Evolutionary conservation across 371 early-diverging fungal genomes (phyloP).

Genomic region (Chytridium lagenaria): DNA sequence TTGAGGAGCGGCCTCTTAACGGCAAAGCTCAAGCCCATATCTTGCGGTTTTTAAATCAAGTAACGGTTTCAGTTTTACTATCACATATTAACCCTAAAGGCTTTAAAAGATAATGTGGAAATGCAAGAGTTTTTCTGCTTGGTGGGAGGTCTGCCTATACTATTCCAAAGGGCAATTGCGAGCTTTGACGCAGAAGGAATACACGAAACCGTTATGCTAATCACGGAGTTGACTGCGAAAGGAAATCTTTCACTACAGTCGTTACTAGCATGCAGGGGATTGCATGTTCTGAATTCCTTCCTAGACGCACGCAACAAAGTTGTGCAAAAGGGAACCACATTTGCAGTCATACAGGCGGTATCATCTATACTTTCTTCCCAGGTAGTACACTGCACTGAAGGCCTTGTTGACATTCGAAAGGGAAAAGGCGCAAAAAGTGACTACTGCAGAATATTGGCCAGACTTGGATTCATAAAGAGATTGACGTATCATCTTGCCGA

Average conservation of each 20-base stretch:
- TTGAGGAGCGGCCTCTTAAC: no score
- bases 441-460: slow-evolving; percentile 4
- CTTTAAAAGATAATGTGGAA: not conserved
- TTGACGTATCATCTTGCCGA: not conserved
- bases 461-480: not conserved
- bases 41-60: no score
- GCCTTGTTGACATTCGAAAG: not conserved
- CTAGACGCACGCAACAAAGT: not conserved
- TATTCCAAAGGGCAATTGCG: not conserved
- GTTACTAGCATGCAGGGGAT: slow-evolving; percentile 1
- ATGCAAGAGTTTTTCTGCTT: slow-evolving; percentile 14
- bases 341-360: not conserved
- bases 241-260: not conserved
- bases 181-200: not conserved
- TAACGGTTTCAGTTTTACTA: no score
- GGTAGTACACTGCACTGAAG: not conserved
- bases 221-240: not conserved
- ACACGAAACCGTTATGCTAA: not conserved
- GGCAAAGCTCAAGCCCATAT: no score
- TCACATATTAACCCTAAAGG: not conserved
- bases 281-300: not conserved
- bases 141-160: slow-evolving; percentile 3
- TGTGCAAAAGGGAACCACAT: not conserved
- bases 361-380: not conserved
- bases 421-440: slow-evolving; percentile 6